Evolutionary conservation across 805 yeast species (phyloP).

Genomic region (Yarrowia sp.): DNA sequence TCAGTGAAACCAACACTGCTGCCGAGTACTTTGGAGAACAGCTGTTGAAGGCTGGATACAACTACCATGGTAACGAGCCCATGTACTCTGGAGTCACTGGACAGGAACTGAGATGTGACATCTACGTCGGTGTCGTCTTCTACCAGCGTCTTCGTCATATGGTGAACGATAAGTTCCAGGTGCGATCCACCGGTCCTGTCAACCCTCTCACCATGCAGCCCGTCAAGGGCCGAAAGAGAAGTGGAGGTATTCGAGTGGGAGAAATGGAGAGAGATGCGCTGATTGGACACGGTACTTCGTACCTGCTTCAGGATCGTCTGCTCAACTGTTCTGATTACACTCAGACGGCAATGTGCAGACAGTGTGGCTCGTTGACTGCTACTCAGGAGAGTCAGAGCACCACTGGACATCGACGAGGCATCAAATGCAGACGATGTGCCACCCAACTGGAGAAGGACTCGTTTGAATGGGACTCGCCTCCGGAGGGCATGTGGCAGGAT

Average conservation of each 20-base stretch:
- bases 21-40: conserved; percentile 98
- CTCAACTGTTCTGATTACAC: conserved; percentile 95
- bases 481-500: conserved; percentile 80
- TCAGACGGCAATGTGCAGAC: conserved; percentile 83
- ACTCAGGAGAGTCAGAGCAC: conserved; percentile 91
- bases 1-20: conserved; percentile 88
- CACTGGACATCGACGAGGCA: conserved; percentile 72
- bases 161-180: conserved; percentile 99
- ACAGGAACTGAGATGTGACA: conserved; percentile 93
- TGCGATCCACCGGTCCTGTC: conserved; percentile 97
- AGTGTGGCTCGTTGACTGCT: conserved; percentile 88
- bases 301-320: conserved; percentile 88
- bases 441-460: conserved; percentile 42
- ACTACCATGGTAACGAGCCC: conserved; percentile 98
- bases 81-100: conserved; percentile 99
- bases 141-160: conserved; percentile 98
- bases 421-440: conserved; percentile 92
- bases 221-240: conserved; percentile 97
- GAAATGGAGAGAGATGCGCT: conserved; percentile 99
- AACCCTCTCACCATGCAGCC: conserved; percentile 98
- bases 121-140: conserved; percentile 94
- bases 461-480: conserved; percentile 36
- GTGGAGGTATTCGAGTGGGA: conserved; percentile 99
- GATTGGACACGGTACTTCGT: conserved; percentile 97
- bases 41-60: conserved; percentile 80